Percentiles rank a stretch among this genome's conserved stretches.
These are phyloP conservation scores for Taiozyma sp. DNA, from an alignment of 1,139 yeast species.

Conservation along the genomic window DNA sequence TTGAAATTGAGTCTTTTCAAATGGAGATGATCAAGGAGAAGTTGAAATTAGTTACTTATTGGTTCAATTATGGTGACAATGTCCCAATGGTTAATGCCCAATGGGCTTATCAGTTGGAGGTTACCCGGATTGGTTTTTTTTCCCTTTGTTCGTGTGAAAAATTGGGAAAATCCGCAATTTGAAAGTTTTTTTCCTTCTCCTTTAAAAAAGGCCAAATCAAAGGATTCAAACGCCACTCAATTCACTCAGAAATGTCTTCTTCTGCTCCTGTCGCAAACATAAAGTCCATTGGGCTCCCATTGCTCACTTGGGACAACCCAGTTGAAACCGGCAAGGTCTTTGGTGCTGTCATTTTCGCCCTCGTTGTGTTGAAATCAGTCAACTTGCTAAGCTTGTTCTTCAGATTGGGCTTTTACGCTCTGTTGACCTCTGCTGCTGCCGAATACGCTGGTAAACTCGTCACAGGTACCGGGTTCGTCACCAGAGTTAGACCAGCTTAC, in stretches of 20 bases:
- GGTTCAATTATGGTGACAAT: no score
- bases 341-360: constrained; percentile 54
- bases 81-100: no score
- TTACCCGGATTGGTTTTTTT: neutral
- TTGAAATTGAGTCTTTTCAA: constrained; percentile 20
- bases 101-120: neutral
- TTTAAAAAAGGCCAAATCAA: neutral
- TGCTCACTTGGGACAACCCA: constrained; percentile 86
- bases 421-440: constrained; percentile 55
- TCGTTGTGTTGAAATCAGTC: constrained; percentile 64
- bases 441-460: constrained; percentile 65
- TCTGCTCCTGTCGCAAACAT: neutral
- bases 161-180: neutral
- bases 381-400: constrained; percentile 67
- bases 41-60: no score
- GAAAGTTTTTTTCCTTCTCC: neutral
- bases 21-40: neutral
- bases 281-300: constrained; percentile 18
- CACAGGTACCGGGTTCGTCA: constrained; percentile 69
- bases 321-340: constrained; percentile 72
- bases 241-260: neutral
- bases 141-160: no score
- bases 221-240: neutral
- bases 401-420: constrained; percentile 33
- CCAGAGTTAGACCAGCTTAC: constrained; percentile 54